A percentile compares a stretch with the other conserved stretches of the same genome.
These are phyloP conservation scores for Naganishia friedmannii DNA, from an alignment of 768 basidiomycete species.

Conservation along the genomic window DNA sequence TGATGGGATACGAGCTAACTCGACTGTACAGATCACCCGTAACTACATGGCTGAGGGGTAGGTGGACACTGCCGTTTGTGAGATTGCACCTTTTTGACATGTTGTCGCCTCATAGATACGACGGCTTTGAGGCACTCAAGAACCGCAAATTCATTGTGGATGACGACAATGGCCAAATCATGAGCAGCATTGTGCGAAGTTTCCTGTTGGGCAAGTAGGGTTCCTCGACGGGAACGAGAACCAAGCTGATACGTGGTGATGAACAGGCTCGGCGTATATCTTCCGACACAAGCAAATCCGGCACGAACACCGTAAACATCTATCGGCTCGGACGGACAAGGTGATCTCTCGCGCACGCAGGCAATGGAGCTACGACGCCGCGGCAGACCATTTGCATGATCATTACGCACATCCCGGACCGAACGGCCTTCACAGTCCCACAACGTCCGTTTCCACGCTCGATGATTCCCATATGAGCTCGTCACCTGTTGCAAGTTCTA, in stretches of 20 bases:
- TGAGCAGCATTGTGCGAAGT: slow-evolving; percentile 74
- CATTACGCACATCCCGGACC: slow-evolving; percentile 5
- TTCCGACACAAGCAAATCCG: slow-evolving; percentile 60
- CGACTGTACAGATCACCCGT: slow-evolving; percentile 57
- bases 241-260: background rate
- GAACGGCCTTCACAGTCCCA: slow-evolving; percentile 35
- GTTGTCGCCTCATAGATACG: slow-evolving; percentile 57
- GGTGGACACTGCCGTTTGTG: background rate
- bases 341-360: slow-evolving; percentile 32
- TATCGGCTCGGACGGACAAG: slow-evolving; percentile 42
- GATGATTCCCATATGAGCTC: background rate
- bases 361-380: slow-evolving; percentile 38
- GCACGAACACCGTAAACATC: slow-evolving; percentile 49
- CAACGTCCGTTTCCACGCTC: background rate
- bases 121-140: slow-evolving; percentile 71
- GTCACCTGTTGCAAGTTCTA: background rate
- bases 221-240: background rate
- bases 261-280: slow-evolving; percentile 68
- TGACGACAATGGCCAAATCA: slow-evolving; percentile 74
- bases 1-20: background rate
- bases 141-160: slow-evolving; percentile 70
- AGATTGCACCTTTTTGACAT: slow-evolving; percentile 55
- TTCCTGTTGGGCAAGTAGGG: slow-evolving; percentile 70
- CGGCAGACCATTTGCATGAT: slow-evolving; percentile 25
- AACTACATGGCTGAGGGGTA: slow-evolving; percentile 64